These are phyloP conservation scores for Coemansia sp. DNA, from an alignment of 192 early-diverging fungal species.

Conservation along the genomic window DNA sequence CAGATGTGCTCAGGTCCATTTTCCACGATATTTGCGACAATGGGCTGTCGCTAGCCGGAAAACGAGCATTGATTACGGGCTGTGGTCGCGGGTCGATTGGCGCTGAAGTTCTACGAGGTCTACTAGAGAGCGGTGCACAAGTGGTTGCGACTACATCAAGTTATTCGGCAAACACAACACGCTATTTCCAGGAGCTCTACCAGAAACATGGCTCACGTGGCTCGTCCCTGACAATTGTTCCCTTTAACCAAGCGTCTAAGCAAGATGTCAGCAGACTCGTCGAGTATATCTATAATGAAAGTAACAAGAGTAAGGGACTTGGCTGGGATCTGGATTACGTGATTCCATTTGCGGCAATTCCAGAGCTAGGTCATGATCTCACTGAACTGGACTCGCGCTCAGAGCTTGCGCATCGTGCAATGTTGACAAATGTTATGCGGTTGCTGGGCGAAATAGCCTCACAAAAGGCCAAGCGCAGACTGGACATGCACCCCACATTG, in stretches of 20 bases:
- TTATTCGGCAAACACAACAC: constrained; percentile 73
- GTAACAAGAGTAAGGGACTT: constrained; percentile 9
- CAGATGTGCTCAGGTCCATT: constrained; percentile 67
- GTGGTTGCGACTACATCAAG: constrained; percentile 91
- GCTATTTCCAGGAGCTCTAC: constrained; percentile 88
- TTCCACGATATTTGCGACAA: constrained; percentile 71
- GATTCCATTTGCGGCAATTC: constrained; percentile 88
- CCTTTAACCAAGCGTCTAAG: constrained; percentile 90
- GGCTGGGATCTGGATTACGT: too few relatives aligned
- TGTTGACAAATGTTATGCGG: constrained; percentile 89
- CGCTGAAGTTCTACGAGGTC: constrained; percentile 82
- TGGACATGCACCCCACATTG: constrained; percentile 83
- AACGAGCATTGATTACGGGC: constrained; percentile 81
- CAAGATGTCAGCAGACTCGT: constrained; percentile 80
- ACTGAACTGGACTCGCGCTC: constrained; percentile 80
- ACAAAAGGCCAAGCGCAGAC: constrained; percentile 72
- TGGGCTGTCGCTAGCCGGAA: constrained; percentile 79
- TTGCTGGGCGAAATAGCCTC: constrained; percentile 82
- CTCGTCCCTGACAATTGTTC: constrained; percentile 80
- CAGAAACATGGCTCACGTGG: constrained; percentile 85
- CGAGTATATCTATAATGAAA: constrained; percentile 80
- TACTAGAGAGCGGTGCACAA: constrained; percentile 81
- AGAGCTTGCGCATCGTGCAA: constrained; percentile 85
- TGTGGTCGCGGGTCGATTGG: constrained; percentile 91
- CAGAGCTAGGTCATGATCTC: constrained; percentile 79